phyloP scores from a whole-genome alignment of 2,329 filamentous ascomycete species.

The Alternaria sp. region DNA sequence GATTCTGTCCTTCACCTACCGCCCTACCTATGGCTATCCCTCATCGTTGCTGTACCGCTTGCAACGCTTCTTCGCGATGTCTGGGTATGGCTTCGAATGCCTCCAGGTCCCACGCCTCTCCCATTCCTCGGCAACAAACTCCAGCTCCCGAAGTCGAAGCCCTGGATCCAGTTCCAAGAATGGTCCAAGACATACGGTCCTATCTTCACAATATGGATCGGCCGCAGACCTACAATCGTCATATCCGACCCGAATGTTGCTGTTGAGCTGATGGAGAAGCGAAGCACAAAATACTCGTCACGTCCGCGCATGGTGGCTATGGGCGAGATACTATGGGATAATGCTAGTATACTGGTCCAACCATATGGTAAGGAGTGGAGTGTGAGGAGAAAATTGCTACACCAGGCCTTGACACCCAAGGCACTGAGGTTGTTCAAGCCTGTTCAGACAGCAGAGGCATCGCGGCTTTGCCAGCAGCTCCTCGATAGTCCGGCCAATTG shows the following conservation, averaged over 20 bases:
- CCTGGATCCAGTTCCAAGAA: constrained; percentile 53
- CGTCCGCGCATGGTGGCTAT: constrained; percentile 58
- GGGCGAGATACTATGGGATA: constrained; percentile 57
- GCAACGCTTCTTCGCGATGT: constrained; percentile 40
- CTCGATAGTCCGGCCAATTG: constrained; percentile 54
- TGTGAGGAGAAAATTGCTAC: constrained; percentile 50
- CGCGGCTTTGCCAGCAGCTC: constrained; percentile 56
- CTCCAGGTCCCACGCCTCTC: constrained; percentile 58
- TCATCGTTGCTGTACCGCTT: constrained; percentile 39
- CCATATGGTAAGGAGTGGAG: constrained; percentile 60
- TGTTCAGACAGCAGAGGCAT: constrained; percentile 61
- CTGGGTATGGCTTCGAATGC: constrained; percentile 52
- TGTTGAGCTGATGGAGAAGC: constrained; percentile 57
- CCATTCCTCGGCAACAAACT: constrained; percentile 56
- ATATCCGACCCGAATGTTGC: constrained; percentile 57
- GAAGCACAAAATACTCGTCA: constrained; percentile 57
- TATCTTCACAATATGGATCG: constrained; percentile 61
- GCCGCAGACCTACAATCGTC: constrained; percentile 56
- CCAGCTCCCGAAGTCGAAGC: constrained; percentile 43
- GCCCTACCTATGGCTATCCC: constrained; percentile 38
- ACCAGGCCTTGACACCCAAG: constrained; percentile 57
- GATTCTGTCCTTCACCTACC: constrained; percentile 30
- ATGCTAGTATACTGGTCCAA: constrained; percentile 58
- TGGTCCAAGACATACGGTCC: constrained; percentile 58
- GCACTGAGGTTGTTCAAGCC: constrained; percentile 58